Evolutionary conservation across 164 flowering plant species (phyloP).

Genomic region (Stephania japonica): DNA sequence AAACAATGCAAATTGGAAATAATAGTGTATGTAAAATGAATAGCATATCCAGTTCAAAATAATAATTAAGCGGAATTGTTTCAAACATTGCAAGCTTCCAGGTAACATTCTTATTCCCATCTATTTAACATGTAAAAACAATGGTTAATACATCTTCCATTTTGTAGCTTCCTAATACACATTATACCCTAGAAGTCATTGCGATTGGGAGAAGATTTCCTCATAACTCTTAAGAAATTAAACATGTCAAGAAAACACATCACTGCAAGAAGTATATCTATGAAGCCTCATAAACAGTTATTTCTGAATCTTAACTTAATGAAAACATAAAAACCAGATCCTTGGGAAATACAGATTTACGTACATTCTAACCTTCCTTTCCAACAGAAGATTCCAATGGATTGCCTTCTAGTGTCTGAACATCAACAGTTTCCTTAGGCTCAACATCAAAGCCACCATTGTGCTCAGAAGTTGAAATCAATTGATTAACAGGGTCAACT

Average conservation of each 20-base stretch:
- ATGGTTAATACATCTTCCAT: neutral
- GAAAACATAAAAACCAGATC: neutral
- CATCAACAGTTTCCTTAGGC: conserved; percentile 14
- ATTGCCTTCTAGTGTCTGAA: conserved; percentile 15
- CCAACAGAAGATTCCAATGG: conserved; percentile 12
- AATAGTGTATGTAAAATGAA: neutral
- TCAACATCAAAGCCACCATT: conserved; percentile 17
- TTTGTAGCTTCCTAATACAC: neutral
- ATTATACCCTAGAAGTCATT: neutral
- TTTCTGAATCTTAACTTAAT: neutral
- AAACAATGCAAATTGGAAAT: neutral
- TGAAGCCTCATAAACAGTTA: neutral
- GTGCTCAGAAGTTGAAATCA: conserved; percentile 4
- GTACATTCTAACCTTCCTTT: conserved; percentile 26
- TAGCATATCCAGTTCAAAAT: neutral
- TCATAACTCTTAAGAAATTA: neutral
- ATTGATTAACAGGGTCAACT: conserved; percentile 5
- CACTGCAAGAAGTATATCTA: neutral
- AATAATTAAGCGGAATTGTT: neutral
- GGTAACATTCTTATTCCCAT: neutral
- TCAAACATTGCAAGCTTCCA: neutral
- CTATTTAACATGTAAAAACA: neutral
- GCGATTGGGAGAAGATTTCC: neutral
- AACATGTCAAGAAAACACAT: neutral
- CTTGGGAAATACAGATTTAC: neutral